phyloP scores from a whole-genome alignment of 257 asterid genomes.

The Plantago ovata region DNA sequence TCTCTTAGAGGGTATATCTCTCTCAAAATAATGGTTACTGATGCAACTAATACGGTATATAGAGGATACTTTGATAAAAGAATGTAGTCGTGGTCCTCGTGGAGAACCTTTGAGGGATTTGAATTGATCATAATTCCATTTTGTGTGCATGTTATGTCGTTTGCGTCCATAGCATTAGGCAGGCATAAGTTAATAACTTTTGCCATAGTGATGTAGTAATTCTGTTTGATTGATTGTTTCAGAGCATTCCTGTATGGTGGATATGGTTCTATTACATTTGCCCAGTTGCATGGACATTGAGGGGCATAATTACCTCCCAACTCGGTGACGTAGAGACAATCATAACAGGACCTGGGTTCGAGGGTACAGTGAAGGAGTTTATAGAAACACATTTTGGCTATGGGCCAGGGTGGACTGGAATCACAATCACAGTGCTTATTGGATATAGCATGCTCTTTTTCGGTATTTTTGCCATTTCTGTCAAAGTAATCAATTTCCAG shows the following conservation, averaged over 20 bases:
- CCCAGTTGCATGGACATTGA: slow-evolving; percentile 73
- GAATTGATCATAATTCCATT: too few relatives aligned
- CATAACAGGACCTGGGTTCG: slow-evolving; percentile 46
- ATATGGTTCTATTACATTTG: slow-evolving; percentile 84
- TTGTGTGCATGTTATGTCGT: too few relatives aligned
- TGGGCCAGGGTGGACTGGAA: slow-evolving; percentile 52
- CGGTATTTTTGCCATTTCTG: slow-evolving; percentile 50
- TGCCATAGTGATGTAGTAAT: too few relatives aligned
- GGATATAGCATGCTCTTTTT: slow-evolving; percentile 54
- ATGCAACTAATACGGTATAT: too few relatives aligned
- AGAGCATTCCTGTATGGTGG: slow-evolving; percentile 91
- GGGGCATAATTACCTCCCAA: slow-evolving; percentile 78
- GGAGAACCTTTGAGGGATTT: too few relatives aligned
- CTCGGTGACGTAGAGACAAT: slow-evolving; percentile 68
- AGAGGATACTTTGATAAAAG: too few relatives aligned
- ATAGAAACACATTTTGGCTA: slow-evolving; percentile 46
- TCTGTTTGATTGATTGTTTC: neutral
- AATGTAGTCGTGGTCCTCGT: too few relatives aligned
- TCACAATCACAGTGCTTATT: slow-evolving; percentile 40
- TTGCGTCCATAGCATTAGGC: too few relatives aligned
- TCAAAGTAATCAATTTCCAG: slow-evolving; percentile 71
- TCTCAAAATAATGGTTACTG: too few relatives aligned
- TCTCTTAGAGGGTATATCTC: too few relatives aligned
- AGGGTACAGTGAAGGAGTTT: slow-evolving; percentile 67
- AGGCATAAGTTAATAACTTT: too few relatives aligned